phyloP scores from a whole-genome alignment of 345 rosid species.

The Corchorus capsularis region DNA sequence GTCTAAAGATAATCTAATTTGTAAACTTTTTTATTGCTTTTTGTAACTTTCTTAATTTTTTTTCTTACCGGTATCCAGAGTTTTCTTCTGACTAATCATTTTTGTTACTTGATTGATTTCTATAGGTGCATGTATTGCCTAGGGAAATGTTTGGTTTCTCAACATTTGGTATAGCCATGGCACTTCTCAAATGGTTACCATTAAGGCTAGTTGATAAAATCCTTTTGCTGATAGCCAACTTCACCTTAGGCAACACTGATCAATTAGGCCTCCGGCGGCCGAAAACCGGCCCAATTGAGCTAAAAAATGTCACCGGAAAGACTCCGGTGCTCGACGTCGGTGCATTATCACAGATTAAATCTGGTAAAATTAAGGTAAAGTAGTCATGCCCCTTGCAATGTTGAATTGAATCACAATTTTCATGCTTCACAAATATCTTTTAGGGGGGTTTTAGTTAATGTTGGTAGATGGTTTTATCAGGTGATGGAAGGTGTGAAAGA shows the following conservation, averaged over 20 bases:
- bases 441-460: background rate
- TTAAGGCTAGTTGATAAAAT: constrained; percentile 64
- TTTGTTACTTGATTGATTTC: background rate
- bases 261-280: constrained; percentile 79
- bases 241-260: constrained; percentile 66
- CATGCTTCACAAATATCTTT: background rate
- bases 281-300: constrained; percentile 85
- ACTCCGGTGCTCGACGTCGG: constrained; percentile 95
- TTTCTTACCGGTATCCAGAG: no score
- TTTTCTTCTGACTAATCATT: no score
- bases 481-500: constrained; percentile 70
- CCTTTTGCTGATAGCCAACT: constrained; percentile 49
- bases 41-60: background rate
- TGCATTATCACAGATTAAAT: constrained; percentile 63
- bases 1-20: background rate
- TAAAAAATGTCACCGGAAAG: constrained; percentile 83
- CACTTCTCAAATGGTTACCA: constrained; percentile 78
- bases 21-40: background rate
- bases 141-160: constrained; percentile 84
- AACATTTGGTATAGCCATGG: constrained; percentile 81
- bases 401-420: background rate
- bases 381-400: no score
- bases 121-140: constrained; percentile 89
- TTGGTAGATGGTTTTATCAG: constrained; percentile 36
- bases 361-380: constrained; percentile 73